Evolutionary conservation across 345 rosid species (phyloP).

Genomic region (Cardamine chenopodiifolia): DNA sequence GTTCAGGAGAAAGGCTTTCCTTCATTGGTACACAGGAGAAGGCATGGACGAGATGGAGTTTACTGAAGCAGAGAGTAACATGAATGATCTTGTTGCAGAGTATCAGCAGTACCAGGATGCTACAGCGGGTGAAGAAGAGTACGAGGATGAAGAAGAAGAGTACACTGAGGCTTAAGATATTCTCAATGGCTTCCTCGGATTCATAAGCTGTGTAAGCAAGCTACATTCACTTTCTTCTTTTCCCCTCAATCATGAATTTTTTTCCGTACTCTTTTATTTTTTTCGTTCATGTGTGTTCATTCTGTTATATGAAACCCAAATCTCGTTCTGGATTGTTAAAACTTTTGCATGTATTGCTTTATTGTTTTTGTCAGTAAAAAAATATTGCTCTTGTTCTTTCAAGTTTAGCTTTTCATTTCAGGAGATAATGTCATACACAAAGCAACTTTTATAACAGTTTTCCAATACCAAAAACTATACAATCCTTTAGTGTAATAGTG

Average conservation of each 20-base stretch:
- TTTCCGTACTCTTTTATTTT: not conserved
- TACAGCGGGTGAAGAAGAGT: slow-evolving; percentile 46
- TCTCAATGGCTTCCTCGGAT: slow-evolving; percentile 7
- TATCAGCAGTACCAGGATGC: slow-evolving; percentile 54
- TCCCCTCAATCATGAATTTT: not conserved
- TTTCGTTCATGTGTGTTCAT: slow-evolving; percentile 26
- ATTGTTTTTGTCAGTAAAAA: slow-evolving; percentile 39
- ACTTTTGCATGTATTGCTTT: slow-evolving; percentile 42
- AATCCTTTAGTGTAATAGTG: not conserved
- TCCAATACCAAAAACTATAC: not conserved
- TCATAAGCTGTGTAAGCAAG: slow-evolving; percentile 41
- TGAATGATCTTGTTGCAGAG: slow-evolving; percentile 52
- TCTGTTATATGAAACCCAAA: slow-evolving; percentile 31
- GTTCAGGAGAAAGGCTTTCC: slow-evolving; percentile 55
- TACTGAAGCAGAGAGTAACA: slow-evolving; percentile 50
- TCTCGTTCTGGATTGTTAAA: slow-evolving; percentile 28
- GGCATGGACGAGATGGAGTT: slow-evolving; percentile 53
- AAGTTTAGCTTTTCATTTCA: slow-evolving; percentile 14
- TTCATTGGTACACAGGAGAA: slow-evolving; percentile 52
- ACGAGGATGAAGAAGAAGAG: slow-evolving; percentile 46
- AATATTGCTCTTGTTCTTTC: slow-evolving; percentile 32
- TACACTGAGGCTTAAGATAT: slow-evolving; percentile 32
- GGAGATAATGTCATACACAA: too few species aligned
- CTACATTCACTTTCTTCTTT: slow-evolving; percentile 27
- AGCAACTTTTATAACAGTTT: not conserved